Evolutionary conservation across 1,284 basidiomycete genomes (phyloP).

Genomic region (Microbotryomycetes sp.): DNA sequence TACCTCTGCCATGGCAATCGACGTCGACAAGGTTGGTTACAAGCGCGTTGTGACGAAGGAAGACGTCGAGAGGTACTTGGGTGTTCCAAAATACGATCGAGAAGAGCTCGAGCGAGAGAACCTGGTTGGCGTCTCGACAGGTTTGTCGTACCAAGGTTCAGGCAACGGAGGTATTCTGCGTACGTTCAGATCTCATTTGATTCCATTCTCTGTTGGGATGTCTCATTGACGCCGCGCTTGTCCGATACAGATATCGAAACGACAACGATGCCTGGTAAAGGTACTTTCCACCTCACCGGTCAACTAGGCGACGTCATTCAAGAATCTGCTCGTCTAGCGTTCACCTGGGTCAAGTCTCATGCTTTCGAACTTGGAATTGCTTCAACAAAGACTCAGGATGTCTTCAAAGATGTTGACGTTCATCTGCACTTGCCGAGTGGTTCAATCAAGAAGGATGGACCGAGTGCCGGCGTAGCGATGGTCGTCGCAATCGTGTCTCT

Average conservation of each 20-base stretch:
- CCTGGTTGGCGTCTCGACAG: conserved; percentile 67
- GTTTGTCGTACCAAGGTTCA: conserved; percentile 67
- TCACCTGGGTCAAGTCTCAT: conserved; percentile 62
- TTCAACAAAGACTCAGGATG: conserved; percentile 57
- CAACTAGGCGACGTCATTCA: conserved; percentile 64
- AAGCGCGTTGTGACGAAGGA: conserved; percentile 55
- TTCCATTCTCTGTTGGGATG: background rate
- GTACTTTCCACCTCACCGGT: conserved; percentile 29
- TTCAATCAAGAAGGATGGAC: conserved; percentile 83
- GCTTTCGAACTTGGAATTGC: conserved; percentile 74
- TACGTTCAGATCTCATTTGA: background rate
- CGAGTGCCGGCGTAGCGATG: conserved; percentile 81
- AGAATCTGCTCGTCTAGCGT: conserved; percentile 76
- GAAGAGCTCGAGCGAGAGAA: conserved; percentile 67
- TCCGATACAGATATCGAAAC: conserved; percentile 31
- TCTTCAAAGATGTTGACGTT: conserved; percentile 68
- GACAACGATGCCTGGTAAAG: conserved; percentile 27
- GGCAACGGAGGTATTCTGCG: conserved; percentile 76
- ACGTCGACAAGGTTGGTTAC: conserved; percentile 48
- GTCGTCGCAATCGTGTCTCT: conserved; percentile 60
- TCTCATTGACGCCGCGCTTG: background rate
- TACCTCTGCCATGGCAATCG: conserved; percentile 8
- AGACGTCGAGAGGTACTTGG: conserved; percentile 78
- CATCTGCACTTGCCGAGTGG: conserved; percentile 80
- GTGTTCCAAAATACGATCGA: conserved; percentile 69